Percentiles rank a stretch among this genome's conserved stretches.
Conservation (phyloP, 441 rosid genomes). For the Croton laevigatus region DNA sequence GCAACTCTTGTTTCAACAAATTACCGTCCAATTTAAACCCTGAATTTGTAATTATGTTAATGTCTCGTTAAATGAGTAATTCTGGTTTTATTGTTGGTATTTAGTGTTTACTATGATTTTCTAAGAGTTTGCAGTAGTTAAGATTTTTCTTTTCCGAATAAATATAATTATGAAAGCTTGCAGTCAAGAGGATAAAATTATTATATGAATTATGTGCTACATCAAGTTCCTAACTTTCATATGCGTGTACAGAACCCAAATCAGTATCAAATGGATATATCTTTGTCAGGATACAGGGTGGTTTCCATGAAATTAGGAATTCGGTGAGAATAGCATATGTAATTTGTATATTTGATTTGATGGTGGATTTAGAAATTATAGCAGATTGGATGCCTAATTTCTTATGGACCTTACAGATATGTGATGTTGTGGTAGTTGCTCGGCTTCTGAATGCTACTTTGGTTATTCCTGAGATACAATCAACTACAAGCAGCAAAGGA, state of each 20-base stretch:
- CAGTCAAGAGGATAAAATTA: neutral
- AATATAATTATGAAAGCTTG: neutral
- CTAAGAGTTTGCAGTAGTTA: neutral
- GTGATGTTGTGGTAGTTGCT: conserved; percentile 75
- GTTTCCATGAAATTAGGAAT: conserved; percentile 95
- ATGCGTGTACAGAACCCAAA: conserved; percentile 51
- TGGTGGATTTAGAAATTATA: neutral
- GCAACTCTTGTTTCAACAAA: neutral
- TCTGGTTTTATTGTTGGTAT: neutral
- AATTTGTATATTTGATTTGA: neutral
- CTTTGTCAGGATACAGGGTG: conserved; percentile 97
- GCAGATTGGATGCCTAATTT: conserved; percentile 16
- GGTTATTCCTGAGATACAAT: conserved; percentile 94
- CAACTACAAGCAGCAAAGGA: conserved; percentile 98
- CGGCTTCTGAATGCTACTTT: conserved; percentile 93
- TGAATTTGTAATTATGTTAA: neutral
- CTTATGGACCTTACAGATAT: conserved; percentile 45
- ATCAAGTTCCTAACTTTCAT: conserved; percentile 8
- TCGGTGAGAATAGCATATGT: conserved; percentile 55
- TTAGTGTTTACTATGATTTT: neutral
- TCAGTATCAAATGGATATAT: conserved; percentile 63
- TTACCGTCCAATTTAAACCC: neutral
- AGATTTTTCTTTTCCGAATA: neutral
- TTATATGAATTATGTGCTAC: neutral
- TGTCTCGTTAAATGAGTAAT: neutral